Percentiles rank a stretch among this genome's conserved stretches.
These are phyloP conservation scores for Flaveria linearis DNA, from an alignment of 129 eudicot genomes.

Conservation along the genomic window DNA sequence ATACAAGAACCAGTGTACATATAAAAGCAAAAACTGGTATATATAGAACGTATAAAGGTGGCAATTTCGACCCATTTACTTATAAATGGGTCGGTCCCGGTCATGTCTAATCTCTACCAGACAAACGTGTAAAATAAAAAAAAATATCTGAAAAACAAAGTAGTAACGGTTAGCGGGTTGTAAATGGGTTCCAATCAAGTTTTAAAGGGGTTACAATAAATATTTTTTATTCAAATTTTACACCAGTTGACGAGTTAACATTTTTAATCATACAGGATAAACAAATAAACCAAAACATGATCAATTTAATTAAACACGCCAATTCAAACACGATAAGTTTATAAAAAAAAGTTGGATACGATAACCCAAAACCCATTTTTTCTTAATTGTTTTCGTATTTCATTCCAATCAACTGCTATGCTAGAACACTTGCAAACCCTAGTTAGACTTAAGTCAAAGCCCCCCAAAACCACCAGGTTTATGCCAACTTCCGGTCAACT, in stretches of 20 bases:
- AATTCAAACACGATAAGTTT: no score
- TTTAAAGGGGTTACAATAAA: no score
- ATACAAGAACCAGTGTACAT: constrained; percentile 11
- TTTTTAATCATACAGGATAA: no score
- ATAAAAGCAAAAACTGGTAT: constrained; percentile 6
- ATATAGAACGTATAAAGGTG: neutral
- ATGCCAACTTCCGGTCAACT: neutral
- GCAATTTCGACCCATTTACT: neutral
- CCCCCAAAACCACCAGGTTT: neutral
- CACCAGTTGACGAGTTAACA: neutral
- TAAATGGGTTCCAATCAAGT: no score
- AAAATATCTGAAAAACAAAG: neutral
- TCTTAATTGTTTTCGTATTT: no score
- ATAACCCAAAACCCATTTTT: no score
- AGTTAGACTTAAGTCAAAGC: neutral
- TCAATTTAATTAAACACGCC: no score
- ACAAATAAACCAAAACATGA: no score
- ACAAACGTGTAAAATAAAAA: neutral
- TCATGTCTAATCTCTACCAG: neutral
- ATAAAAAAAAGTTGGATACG: no score
- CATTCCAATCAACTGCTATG: no score
- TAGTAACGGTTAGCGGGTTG: neutral
- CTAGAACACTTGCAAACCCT: neutral
- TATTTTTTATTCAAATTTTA: no score
- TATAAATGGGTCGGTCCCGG: neutral